Base-by-base conservation (phyloP, 495 filamentous ascomycete genomes). In the Daldinia decipiens region DNA sequence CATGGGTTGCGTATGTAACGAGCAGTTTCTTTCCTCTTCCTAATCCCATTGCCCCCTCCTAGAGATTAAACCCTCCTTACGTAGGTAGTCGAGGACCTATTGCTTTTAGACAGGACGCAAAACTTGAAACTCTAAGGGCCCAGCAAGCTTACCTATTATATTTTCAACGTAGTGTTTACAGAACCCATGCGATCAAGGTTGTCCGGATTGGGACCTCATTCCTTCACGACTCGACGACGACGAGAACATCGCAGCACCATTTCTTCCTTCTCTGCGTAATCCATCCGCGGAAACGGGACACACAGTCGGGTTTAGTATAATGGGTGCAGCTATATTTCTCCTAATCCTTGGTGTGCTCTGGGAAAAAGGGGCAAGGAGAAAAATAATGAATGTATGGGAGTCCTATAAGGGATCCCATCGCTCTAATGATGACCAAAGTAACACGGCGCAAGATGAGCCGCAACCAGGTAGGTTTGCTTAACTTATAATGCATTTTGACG, bases 151-250 rank as follows among this genome's bases (percentile, higher is more conserved):
- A 27, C 26, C 26, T 32, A 11, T 32, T 32, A 32, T 32, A 32
- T 32, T 15, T 8, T 55, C 3, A 3, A 8, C 9, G 36, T 29
- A 55, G 52, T 81, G 79, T 43, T 55, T 54, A 8, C 65, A 26
- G 7, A 73, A 79, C 60, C 73, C 77, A 21, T 81, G 79, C 45
- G 39, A 65, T 1, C 62, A 38, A 2, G 74, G 72, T 1, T 81
- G 79, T 53, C 54, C 72, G 21, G 43, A 31, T 1, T 61, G 60
- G 2, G 54, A 71, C 17, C 66, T 81, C 21, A 61, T 72, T 24
- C 56, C 65, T 2, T 69, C 69, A 8, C 43, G 38, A 29, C 59
- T 70, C 15, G 65, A 65, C 34, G 65, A 75, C 24, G 61, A 70
- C 27, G 24, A 52, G 5, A 26, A 32, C 5, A 52, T 59, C 50